Evolutionary conservation across 352 stramenopile species (phyloP), one percentile per base, ranked within the genome.

Genomic region (Pythium aphanidermatum): DNA sequence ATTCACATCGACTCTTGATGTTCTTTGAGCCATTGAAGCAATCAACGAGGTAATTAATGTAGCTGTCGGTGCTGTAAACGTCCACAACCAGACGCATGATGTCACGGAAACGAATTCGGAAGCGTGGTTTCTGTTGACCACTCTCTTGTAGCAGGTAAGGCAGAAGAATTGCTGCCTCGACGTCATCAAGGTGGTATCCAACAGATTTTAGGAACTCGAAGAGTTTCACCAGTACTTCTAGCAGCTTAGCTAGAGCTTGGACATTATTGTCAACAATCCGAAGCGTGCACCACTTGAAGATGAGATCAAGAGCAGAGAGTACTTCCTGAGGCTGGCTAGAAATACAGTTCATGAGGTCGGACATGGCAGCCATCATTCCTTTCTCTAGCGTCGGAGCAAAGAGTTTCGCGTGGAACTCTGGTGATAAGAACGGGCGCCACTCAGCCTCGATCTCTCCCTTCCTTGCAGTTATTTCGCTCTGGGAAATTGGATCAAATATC

Each of bases 191-290:
- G 31, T 82, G 60, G 43, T 90, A 92, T 4, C 56, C 41, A 9
- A 55, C 49, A 4, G 62, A 57, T 35, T 86, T 87, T n/a, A 95
- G 47, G 56, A 91, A 70, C 43, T 86, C 68, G 26, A 95, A 87
- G 11, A 95, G 60, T 40, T 86, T 85, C 7, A 92, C 71, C 7
- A 93, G 46, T 2, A 93, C 67, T 33, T 95, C 81, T 2, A 95
- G 58, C 25, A 95, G 42, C 30, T 92, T 92, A 1, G 74, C 78
- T 13, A 92, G 63, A 0, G 77, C 83, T 54, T 95, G 81, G 13
- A 92, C 83, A 33, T 95, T 95, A 45, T 92, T 92, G 58, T 95
- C 83, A 7, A 92, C 81, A 37, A 95, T 73, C 7, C 83, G 78
- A 11, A 95, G 64, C 5, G 70, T 76, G 21, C 74, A 92, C 83